Conservation (phyloP, 192 early-diverging fungal genomes). For the Entophlyctis luteolus region DNA sequence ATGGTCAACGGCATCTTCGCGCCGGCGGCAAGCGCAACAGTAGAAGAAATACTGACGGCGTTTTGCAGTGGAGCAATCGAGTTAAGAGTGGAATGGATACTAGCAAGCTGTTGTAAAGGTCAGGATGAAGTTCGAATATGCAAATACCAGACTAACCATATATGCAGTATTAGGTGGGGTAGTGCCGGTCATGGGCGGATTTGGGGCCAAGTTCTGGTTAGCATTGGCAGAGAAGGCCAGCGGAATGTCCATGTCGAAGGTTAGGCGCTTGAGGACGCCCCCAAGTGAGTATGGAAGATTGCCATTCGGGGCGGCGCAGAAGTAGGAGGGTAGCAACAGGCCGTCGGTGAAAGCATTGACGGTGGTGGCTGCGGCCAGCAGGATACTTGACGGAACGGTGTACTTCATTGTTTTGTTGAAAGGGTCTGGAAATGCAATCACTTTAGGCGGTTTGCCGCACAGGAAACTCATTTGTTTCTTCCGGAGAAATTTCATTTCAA, state of each 20-base stretch:
- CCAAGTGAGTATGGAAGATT: background rate
- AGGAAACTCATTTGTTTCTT: too few species aligned
- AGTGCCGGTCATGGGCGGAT: background rate
- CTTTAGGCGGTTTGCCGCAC: too few species aligned
- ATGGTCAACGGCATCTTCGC: background rate
- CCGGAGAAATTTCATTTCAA: too few species aligned
- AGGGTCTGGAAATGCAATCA: too few species aligned
- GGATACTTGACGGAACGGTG: too few species aligned
- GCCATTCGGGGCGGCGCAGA: background rate
- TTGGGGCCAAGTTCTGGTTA: background rate
- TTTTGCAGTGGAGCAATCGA: background rate
- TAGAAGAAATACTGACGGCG: background rate
- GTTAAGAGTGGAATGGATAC: background rate
- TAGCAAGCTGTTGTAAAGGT: too few species aligned
- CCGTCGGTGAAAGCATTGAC: constrained; percentile 9
- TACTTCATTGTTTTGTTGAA: too few species aligned
- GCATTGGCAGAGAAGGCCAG: background rate
- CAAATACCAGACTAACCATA: too few species aligned
- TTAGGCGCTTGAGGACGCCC: background rate
- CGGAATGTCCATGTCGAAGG: constrained; percentile 5
- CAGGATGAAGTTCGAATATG: too few species aligned
- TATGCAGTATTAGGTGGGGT: background rate
- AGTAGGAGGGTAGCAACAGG: background rate
- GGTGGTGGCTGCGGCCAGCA: too few species aligned
- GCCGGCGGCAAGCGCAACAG: background rate